These are phyloP conservation scores for Agaricus sinodeliciosus DNA, from an alignment of 768 basidiomycete genomes.

Conservation along the genomic window DNA sequence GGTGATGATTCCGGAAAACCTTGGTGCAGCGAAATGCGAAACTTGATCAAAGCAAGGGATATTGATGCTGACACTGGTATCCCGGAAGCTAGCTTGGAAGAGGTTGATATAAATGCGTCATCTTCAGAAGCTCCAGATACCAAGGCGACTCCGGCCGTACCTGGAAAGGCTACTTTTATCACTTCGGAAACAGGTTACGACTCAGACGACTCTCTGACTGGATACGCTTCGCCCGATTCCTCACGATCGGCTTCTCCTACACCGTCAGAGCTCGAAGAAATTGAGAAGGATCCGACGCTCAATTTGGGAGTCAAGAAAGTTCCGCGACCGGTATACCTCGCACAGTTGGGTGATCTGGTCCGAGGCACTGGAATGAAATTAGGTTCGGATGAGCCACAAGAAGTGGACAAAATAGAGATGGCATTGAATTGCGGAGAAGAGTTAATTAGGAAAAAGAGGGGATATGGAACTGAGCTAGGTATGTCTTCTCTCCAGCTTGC, in stretches of 20 bases:
- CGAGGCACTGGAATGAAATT: conserved; percentile 47
- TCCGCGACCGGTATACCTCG: conserved; percentile 82
- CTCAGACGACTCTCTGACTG: conserved; percentile 81
- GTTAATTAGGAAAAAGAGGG: conserved; percentile 76
- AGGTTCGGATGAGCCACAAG: conserved; percentile 49
- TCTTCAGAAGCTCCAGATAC: background rate
- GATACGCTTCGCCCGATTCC: conserved; percentile 66
- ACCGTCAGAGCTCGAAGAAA: conserved; percentile 72
- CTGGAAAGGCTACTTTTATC: conserved; percentile 17
- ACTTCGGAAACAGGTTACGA: conserved; percentile 39
- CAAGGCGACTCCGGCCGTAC: conserved; percentile 4
- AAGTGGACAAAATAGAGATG: conserved; percentile 75
- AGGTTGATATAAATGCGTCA: background rate
- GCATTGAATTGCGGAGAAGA: conserved; percentile 75
- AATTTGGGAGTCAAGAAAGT: conserved; percentile 64
- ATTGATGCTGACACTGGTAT: conserved; percentile 33
- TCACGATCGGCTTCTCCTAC: conserved; percentile 74
- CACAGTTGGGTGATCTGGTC: conserved; percentile 76
- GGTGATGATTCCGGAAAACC: conserved; percentile 58
- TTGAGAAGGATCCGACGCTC: conserved; percentile 81
- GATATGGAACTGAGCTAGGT: conserved; percentile 89
- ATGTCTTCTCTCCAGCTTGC: conserved; percentile 18
- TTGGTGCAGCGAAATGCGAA: conserved; percentile 61
- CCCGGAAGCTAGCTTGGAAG: conserved; percentile 1
- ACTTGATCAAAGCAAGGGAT: conserved; percentile 44